Base-by-base conservation (phyloP, 2,329 filamentous ascomycete genomes). In the Chrysoporthe deuterocubensis region DNA sequence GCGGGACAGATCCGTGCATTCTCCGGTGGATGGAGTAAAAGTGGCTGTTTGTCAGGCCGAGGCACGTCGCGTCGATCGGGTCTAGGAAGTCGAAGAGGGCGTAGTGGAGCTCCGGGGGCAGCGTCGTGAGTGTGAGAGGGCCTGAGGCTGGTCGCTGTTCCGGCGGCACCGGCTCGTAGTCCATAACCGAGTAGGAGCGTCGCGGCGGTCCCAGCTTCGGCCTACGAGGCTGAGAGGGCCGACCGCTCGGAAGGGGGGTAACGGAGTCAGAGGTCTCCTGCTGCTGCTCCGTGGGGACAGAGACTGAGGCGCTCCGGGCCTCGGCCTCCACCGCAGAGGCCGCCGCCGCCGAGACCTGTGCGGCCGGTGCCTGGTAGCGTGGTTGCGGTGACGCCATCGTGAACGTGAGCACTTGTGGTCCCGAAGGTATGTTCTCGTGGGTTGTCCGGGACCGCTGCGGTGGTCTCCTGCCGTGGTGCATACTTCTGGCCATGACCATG, bases 21-120 rank as follows among this genome's bases (percentile, higher is more conserved):
- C 82, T 82, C 37, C 82, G 81, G 76, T 88, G 86, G 72, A 90
- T 86, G 44, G 80, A 78, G 76, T 90, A 90, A 71, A 89, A 83
- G 74, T 84, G 81, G 56, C 81, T 81, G 79, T 83, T 87, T 48
- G 87, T 84, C 64, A 90, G 81, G 16, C 86, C 88, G 50, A 90
- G 79, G 74, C 87, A 89, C 50, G 85, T 86, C 73, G 87, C 86
- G 77, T 90, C 88, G 70, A 90, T 89, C 61, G 86, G 85, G 77
- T 90, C 88, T 67, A 90, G 83, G 71, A 85, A 84, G 75, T 88
- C 86, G 73, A 89, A 87, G 70, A 90, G 81, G 69, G 82, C 79
- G 70, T 84, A 88, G 76, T 89, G 87, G 13, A 90, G 79, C 76
- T 90, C 88, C 0, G 83, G 76, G 16, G 88, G 87, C 2, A 90